phyloP scores from a whole-genome alignment of 2,329 filamentous ascomycete genomes.

The Talaromyces sp. region DNA sequence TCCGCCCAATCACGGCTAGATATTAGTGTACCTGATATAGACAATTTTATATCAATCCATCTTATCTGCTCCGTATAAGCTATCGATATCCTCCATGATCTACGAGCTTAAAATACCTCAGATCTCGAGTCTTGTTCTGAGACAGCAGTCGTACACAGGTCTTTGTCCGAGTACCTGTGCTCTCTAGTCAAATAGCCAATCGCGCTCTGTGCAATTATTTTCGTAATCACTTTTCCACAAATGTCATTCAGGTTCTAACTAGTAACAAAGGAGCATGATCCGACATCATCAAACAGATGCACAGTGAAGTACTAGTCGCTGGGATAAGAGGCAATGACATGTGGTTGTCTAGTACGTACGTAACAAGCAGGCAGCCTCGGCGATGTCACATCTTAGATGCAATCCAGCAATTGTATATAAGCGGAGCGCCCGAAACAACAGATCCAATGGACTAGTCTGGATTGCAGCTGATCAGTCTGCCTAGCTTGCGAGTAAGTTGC shows the following conservation, averaged over 20 bases:
- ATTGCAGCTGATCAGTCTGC: background rate
- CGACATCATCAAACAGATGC: background rate
- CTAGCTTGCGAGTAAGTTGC: slow-evolving; percentile 10
- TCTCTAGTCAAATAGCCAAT: background rate
- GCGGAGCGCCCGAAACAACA: background rate
- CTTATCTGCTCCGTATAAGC: background rate
- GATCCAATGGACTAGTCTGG: background rate
- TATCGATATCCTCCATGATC: background rate
- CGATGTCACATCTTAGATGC: background rate
- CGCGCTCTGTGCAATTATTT: background rate
- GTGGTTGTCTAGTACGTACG: background rate
- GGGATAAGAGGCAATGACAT: background rate
- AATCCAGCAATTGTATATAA: background rate
- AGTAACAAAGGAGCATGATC: background rate
- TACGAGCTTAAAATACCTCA: background rate
- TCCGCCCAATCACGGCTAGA: background rate
- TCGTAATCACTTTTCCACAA: background rate
- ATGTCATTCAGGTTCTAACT: background rate
- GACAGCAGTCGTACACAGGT: background rate
- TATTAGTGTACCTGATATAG: background rate
- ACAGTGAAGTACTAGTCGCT: no score
- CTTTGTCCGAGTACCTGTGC: background rate
- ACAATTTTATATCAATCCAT: background rate
- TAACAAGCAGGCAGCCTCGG: background rate
- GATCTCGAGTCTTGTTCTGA: background rate